Evolutionary conservation across 2,329 filamentous ascomycete species (phyloP), one percentile per base, ranked within the genome.

Genomic region (Trichophyton verrucosum): DNA sequence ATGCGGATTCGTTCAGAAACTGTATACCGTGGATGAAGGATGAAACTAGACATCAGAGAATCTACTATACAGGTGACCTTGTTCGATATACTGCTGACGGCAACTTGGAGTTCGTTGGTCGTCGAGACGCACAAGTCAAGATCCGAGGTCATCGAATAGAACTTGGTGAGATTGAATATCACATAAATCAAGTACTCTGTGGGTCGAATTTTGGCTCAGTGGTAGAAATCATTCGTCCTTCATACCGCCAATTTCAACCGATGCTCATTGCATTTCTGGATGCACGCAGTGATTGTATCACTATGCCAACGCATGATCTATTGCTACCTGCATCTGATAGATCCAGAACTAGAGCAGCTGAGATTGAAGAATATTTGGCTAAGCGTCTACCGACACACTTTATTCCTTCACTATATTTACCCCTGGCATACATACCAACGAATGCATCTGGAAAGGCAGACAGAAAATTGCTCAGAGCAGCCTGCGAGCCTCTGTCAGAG

Each of bases 91-190:
- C 65, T 40, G 15, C 51, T 11, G 58, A 67, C 38, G 65, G 65
- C 1, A 56, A 60, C 1, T 60, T 64, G 20, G 27, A 51, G 6
- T 67, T 61, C 57, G 27, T 68, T 3, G 65, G 67, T 6, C 62
- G 70, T 24, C 69, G 68, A 49, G 70, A 71, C 46, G 61, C 58
- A 1, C 91, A 96, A 71, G 85, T 95, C 64, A 96, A 96, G 71
- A 78, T 95, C 3, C 83, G 90, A 13, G 90, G 90, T 0, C 90
- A 95, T 70, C 80, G 90, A 9, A 78, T 95, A 0, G 91, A 95
- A 68, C 86, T 94, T 61, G 87, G 86, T 0, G 90, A 95, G 74
- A 92, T 95, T 72, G 88, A 92, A 68, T 44, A n/a, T 17, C 40
- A 8, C 11, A 44, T 44, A n/a, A 44, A 44, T 44, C 40, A 44